Conservation (phyloP, 352 stramenopile species). For the Globisporangium sylvaticum region DNA sequence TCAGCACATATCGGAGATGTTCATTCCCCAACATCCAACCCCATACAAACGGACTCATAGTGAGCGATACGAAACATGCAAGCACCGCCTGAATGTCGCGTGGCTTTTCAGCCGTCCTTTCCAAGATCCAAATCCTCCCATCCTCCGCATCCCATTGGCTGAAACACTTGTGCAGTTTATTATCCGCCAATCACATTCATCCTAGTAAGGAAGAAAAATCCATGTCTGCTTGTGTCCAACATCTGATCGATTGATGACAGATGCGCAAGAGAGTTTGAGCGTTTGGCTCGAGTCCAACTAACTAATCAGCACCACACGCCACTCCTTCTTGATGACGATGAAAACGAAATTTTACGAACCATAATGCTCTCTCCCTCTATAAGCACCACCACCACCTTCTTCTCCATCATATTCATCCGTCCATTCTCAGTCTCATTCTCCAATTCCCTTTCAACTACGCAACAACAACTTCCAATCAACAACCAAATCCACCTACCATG, state of each 20-base stretch:
- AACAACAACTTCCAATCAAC: background rate
- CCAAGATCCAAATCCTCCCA: background rate
- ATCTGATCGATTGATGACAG: background rate
- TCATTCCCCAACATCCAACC: background rate
- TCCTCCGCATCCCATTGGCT: background rate
- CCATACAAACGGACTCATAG: background rate
- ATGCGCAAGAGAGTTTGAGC: background rate
- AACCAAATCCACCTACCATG: background rate
- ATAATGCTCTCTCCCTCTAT: background rate
- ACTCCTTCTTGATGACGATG: background rate
- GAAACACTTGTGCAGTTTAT: too few relatives aligned
- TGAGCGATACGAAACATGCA: background rate
- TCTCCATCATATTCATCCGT: background rate
- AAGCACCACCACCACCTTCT: background rate
- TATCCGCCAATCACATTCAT: background rate
- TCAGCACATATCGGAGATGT: background rate
- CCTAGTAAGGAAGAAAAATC: background rate
- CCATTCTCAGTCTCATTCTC: background rate
- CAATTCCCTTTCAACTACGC: background rate
- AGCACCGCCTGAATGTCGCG: background rate
- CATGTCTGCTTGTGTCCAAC: background rate
- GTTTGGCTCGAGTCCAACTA: background rate
- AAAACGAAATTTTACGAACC: background rate
- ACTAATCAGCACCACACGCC: background rate
- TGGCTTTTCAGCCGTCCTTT: background rate